These are phyloP conservation scores for Lodderomyces oxycetoniae DNA, from an alignment of 1,139 yeast species.

Conservation along the genomic window DNA sequence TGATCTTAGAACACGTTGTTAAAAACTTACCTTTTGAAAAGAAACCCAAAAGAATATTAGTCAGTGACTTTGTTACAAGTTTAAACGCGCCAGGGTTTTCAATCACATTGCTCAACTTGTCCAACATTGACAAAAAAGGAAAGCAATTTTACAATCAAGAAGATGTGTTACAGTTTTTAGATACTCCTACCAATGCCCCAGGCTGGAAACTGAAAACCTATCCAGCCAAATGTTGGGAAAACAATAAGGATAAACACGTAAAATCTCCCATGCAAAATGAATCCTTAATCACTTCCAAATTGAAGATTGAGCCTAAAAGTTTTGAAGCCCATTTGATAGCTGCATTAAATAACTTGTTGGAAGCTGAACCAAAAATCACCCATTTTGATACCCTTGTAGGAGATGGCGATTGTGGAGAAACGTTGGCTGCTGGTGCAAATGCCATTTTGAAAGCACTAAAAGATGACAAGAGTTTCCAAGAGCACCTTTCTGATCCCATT, in stretches of 20 bases:
- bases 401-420: slow-evolving; percentile 96
- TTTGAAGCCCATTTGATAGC: slow-evolving; percentile 37
- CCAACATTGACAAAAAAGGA: slow-evolving; percentile 37
- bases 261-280: slow-evolving; percentile 32
- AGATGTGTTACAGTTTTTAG: slow-evolving; percentile 48
- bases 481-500: slow-evolving; percentile 34
- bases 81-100: slow-evolving; percentile 90
- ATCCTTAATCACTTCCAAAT: slow-evolving; percentile 24
- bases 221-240: slow-evolving; percentile 24
- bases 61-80: slow-evolving; percentile 79
- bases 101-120: slow-evolving; percentile 65
- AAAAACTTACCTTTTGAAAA: slow-evolving; percentile 46
- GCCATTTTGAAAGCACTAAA: slow-evolving; percentile 57
- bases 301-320: slow-evolving; percentile 37
- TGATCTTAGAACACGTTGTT: slow-evolving; percentile 51
- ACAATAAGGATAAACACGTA: slow-evolving; percentile 13
- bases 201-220: slow-evolving; percentile 64
- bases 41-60: slow-evolving; percentile 58
- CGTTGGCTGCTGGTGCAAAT: slow-evolving; percentile 76
- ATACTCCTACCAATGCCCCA: slow-evolving; percentile 70
- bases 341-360: slow-evolving; percentile 49
- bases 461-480: slow-evolving; percentile 27
- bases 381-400: slow-evolving; percentile 86
- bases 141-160: slow-evolving; percentile 19
- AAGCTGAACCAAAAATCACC: slow-evolving; percentile 75